Percentiles rank a stretch among this genome's conserved stretches.
Conservation (phyloP, 1,284 basidiomycete genomes). For the Fomitiporia mediterranea region DNA sequence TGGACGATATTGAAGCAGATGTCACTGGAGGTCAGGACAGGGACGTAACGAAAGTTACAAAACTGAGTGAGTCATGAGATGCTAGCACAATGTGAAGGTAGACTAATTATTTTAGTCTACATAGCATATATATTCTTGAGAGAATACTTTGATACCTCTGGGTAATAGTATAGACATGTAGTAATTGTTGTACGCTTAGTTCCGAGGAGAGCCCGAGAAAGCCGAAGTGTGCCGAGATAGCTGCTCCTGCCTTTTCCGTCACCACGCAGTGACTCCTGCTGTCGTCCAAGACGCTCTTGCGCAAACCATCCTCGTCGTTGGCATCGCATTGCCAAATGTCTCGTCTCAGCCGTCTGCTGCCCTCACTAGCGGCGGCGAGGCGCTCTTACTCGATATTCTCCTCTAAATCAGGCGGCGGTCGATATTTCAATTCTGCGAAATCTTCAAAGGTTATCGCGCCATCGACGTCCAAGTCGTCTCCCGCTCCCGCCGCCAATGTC, state of each 20-base stretch:
- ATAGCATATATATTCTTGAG: too few species aligned
- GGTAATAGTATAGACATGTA: too few species aligned
- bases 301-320: not conserved
- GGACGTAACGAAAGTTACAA: too few species aligned
- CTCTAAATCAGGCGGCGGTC: slow-evolving; percentile 66
- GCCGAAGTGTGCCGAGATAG: not conserved
- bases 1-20: too few species aligned
- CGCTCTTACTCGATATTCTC: slow-evolving; percentile 76
- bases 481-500: slow-evolving; percentile 25
- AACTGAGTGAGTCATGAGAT: too few species aligned
- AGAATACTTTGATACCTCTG: too few species aligned
- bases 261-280: not conserved
- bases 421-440: slow-evolving; percentile 70
- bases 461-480: slow-evolving; percentile 30
- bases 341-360: slow-evolving; percentile 46
- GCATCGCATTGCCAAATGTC: slow-evolving; percentile 30
- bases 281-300: not conserved
- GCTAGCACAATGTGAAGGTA: too few species aligned
- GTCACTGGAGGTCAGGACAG: too few species aligned
- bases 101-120: too few species aligned
- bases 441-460: slow-evolving; percentile 48
- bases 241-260: not conserved
- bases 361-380: slow-evolving; percentile 40
- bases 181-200: too few species aligned
- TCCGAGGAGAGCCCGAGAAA: not conserved